Conservation (phyloP, 2,329 filamentous ascomycete genomes). For the Leptographium lundbergii region DNA sequence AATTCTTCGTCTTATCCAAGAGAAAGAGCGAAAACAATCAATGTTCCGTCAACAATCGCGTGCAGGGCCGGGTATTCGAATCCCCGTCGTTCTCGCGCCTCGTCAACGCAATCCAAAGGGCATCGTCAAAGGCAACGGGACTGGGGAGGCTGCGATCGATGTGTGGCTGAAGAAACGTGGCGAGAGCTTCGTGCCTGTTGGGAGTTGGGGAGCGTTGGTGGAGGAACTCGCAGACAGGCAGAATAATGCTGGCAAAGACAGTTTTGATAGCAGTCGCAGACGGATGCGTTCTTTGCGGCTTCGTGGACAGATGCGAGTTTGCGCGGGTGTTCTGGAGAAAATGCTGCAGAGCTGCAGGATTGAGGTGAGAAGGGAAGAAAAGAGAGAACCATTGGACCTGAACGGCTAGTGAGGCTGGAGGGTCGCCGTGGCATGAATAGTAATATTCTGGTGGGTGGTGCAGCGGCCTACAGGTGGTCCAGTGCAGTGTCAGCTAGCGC, state of each 20-base stretch:
- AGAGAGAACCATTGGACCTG: not conserved
- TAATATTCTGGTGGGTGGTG: not conserved
- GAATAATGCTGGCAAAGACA: not conserved
- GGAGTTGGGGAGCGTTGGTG: not conserved
- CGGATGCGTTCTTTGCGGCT: not conserved
- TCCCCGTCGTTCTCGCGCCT: not conserved
- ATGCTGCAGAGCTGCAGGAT: not conserved
- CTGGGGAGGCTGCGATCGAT: slow-evolving; percentile 9
- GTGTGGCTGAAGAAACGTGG: slow-evolving; percentile 22
- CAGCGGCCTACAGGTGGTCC: not conserved
- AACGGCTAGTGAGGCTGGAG: not conserved
- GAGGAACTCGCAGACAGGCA: not conserved
- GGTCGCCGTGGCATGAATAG: not conserved
- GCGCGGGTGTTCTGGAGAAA: not conserved
- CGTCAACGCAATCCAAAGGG: not conserved
- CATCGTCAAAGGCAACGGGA: slow-evolving; percentile 14
- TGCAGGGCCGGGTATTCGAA: not conserved
- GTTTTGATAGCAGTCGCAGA: not conserved
- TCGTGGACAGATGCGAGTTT: not conserved
- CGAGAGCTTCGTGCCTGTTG: slow-evolving; percentile 10
- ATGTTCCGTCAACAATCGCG: not conserved
- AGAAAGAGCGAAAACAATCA: not conserved
- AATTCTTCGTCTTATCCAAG: not conserved
- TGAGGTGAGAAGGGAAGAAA: not conserved
- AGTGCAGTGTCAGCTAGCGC: not conserved